Evolutionary conservation across 495 filamentous ascomycete genomes (phyloP), one percentile per base, ranked within the genome.

Genomic region (Lindgomyces ingoldianus): DNA sequence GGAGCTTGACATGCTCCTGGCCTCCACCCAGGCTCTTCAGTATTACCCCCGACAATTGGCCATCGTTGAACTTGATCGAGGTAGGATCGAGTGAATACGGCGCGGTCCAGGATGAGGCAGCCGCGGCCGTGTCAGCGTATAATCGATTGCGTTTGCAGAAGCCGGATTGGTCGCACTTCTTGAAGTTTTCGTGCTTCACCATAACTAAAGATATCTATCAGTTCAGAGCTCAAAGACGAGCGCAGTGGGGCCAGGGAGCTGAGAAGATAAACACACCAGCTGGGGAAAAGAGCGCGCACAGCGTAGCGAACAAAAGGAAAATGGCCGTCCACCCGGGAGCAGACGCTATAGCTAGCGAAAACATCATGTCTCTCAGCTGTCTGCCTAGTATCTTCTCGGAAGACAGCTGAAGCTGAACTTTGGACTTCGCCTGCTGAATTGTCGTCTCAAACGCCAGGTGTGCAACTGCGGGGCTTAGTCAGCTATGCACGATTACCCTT

Each of bases 151-250:
- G 91, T 72, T 89, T 91, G 76, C 95, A 98, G 81, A 98, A 98
- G 58, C 94, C 94, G 0, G 93, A 92, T 74, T 98, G 94, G 39
- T 84, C 77, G 78, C 94, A 98, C 62, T 87, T 96, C 72, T 98
- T 98, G 82, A 97, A 98, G 69, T 93, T 91, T 68, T 95, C 88
- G 68, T 96, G 89, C 77, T 98, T 98, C 19, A 98, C 95, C 70
- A 83, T 77, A 57, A 85, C 92, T 94, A 73, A 14, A 41, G 27
- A 24, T 14, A 4, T 50, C 29, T 33, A 24, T 61, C 30, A 63
- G 47, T 24, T n/a, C n/a, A n/a, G n/a, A n/a, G n/a, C n/a, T n/a
- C n/a, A n/a, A n/a, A n/a, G n/a, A n/a, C n/a, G n/a, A n/a, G n/a
- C n/a, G n/a, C n/a, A n/a, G n/a, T n/a, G n/a, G n/a, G 49, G 26